Conservation (phyloP, 2,329 filamentous ascomycete species). For the Sporothrix pallida region DNA sequence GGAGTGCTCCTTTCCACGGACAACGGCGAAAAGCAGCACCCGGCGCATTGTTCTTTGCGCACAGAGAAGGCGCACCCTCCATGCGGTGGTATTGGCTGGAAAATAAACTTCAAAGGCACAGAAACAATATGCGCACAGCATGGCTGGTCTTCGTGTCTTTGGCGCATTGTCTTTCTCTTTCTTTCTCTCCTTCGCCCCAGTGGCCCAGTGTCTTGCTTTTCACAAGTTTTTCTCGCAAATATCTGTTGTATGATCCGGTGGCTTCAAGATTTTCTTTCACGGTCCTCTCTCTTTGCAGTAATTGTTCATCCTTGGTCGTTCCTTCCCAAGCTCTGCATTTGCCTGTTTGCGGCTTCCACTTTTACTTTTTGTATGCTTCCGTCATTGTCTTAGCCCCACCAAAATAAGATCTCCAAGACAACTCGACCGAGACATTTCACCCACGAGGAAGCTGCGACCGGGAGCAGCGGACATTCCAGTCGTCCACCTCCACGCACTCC, state of each 20-base stretch:
- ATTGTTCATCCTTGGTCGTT: neutral
- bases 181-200: neutral
- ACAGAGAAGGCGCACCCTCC: neutral
- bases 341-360: neutral
- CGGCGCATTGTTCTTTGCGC: neutral
- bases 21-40: conserved; percentile 12
- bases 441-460: conserved; percentile 27
- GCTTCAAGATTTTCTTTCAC: neutral
- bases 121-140: neutral
- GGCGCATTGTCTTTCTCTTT: neutral
- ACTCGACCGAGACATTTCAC: conserved; percentile 7
- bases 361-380: conserved; percentile 5
- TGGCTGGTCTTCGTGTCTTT: conserved; percentile 8
- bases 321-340: neutral
- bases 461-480: conserved; percentile 13
- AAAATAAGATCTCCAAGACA: conserved; percentile 17
- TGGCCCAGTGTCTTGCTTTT: neutral
- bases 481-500: no score
- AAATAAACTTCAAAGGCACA: neutral
- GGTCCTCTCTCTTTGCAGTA: neutral
- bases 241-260: neutral
- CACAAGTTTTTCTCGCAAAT: neutral
- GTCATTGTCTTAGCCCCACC: conserved; percentile 23
- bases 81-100: neutral
- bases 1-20: neutral